Evolutionary conservation across 371 early-diverging fungal genomes (phyloP), one percentile per base, ranked within the genome.

Genomic region (Actinomortierella wolfii): DNA sequence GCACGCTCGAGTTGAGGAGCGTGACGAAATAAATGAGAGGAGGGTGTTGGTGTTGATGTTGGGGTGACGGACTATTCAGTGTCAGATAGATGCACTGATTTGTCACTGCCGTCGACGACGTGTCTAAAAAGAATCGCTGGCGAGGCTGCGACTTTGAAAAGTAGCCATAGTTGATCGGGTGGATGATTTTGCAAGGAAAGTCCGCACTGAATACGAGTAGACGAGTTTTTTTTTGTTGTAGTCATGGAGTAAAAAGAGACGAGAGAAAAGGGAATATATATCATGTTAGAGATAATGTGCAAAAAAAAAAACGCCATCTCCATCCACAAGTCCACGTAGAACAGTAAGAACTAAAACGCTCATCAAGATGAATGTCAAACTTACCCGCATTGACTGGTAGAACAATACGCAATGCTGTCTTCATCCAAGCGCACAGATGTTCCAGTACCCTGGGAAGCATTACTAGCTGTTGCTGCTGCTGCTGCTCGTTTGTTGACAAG

Each of bases 151-250:
- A 78, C 51, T 74, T 77, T 5, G 85, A 81, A 59, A 86, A 86
- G 56, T 88, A 86, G 2, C 88, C 86, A 64, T 81, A 86, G 55
- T 88, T 86, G 73, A 86, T 86, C 0, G 88, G 88, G 57, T 84
- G 85, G 5, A 88, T 69, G 15, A 88, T 78, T 49, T 88, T 88
- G 41, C 81, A 78, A 1, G 77, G 68, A 0, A 78, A 56, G 26
- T 84, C 81, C n/a, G 76, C 59, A 1, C 78, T 78, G 59, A 2
- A 20, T 21, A n/a, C 28, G 44, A 39, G 49, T 48, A 39, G 42
- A 56, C 5, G 1, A 24, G 21, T 48, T 21, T 24, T 14, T 46
- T 20, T 46, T 20, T 46, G 9, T 46, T 13, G 3, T 21, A 39
- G 34, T 34, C 34, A 6, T 34, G 34, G n/a, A n/a, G 24, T n/a